phyloP scores from a whole-genome alignment of 768 basidiomycete genomes.

The Pleurotus platypus region DNA sequence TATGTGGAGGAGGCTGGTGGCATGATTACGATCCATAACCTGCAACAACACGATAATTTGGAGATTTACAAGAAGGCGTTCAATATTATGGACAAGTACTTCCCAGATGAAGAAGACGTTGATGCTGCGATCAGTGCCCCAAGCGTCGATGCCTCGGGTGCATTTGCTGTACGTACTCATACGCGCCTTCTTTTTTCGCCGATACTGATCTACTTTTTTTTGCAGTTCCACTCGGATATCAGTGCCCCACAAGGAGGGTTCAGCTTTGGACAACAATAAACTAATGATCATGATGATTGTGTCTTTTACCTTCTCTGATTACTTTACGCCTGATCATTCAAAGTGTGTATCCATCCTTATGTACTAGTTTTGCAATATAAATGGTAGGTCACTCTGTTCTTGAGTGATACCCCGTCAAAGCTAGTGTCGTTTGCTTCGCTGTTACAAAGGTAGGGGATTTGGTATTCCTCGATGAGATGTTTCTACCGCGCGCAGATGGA shows the following conservation, averaged over 20 bases:
- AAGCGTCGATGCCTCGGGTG: slow-evolving; percentile 67
- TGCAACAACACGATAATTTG: slow-evolving; percentile 98
- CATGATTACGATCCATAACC: slow-evolving; percentile 98
- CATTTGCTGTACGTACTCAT: slow-evolving; percentile 59
- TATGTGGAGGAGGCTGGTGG: slow-evolving; percentile 98
- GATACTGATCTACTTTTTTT: slow-evolving; percentile 11
- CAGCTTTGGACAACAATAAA: slow-evolving; percentile 76
- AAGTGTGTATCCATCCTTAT: slow-evolving; percentile 5
- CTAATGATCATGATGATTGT: slow-evolving; percentile 9
- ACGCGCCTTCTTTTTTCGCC: not conserved
- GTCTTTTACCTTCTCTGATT: slow-evolving; percentile 11
- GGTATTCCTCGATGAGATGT: too few species aligned
- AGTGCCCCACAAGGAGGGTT: slow-evolving; percentile 93
- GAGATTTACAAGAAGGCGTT: slow-evolving; percentile 99
- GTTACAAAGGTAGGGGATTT: too few species aligned
- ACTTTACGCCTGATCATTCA: slow-evolving; percentile 4
- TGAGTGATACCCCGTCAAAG: not conserved
- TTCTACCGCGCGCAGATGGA: not conserved
- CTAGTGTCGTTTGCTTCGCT: too few species aligned
- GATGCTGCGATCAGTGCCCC: slow-evolving; percentile 80
- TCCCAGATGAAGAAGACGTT: slow-evolving; percentile 95
- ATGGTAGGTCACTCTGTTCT: not conserved
- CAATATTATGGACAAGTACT: slow-evolving; percentile 97
- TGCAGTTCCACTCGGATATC: slow-evolving; percentile 80
- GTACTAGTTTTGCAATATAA: slow-evolving; percentile 6